Conservation (phyloP, 2,329 filamentous ascomycete genomes). For the Ophiostoma sp. region DNA sequence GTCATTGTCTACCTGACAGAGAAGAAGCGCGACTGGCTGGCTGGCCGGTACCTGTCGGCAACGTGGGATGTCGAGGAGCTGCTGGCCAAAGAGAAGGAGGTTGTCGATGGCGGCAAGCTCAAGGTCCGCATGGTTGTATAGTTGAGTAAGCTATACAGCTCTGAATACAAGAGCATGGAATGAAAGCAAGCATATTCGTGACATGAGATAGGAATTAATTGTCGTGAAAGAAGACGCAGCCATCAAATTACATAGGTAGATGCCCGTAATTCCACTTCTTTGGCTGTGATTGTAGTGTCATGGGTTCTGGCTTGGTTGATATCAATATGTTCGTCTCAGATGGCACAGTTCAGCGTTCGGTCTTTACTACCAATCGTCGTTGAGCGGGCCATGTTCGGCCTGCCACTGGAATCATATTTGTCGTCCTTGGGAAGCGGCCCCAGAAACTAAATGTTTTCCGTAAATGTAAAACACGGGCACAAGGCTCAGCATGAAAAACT, state of each 20-base stretch:
- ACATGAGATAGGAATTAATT: too few species aligned
- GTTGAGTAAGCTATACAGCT: neutral
- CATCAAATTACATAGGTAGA: neutral
- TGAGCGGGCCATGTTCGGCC: neutral
- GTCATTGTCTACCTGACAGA: slow-evolving; percentile 28
- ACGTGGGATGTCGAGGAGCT: slow-evolving; percentile 29
- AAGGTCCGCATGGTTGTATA: slow-evolving; percentile 27
- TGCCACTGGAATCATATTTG: neutral
- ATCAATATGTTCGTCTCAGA: neutral
- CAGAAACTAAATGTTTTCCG: neutral
- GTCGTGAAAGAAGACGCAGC: too few species aligned
- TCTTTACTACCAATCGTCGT: neutral
- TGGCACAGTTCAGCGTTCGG: neutral
- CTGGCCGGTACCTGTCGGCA: slow-evolving; percentile 27
- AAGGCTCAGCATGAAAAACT: neutral
- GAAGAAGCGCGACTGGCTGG: slow-evolving; percentile 28
- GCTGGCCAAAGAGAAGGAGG: slow-evolving; percentile 26
- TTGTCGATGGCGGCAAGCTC: slow-evolving; percentile 25
- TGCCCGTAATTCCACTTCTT: neutral
- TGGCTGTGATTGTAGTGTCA: neutral
- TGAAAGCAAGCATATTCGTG: too few species aligned
- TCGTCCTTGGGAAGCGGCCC: neutral
- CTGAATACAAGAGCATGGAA: too few species aligned
- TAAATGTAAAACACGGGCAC: neutral
- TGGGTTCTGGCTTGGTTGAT: neutral